These are phyloP conservation scores for Geranium rotundifolium DNA, from an alignment of 345 rosid species.

Conservation along the genomic window DNA sequence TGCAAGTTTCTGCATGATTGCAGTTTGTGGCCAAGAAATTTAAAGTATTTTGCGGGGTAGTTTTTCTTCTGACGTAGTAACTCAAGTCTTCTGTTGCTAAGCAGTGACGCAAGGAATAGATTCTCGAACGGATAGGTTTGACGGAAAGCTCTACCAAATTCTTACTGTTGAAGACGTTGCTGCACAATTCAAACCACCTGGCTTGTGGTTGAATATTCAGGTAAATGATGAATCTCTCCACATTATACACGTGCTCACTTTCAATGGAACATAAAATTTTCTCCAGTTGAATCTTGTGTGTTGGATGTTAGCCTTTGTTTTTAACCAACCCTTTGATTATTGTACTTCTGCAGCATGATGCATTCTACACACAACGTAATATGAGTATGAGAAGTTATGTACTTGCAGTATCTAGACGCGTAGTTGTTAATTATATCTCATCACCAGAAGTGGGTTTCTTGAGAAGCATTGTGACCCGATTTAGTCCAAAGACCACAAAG, in stretches of 20 bases:
- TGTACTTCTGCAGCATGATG: constrained; percentile 49
- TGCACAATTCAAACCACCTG: constrained; percentile 24
- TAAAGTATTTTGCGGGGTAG: not conserved
- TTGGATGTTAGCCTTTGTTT: too few species aligned
- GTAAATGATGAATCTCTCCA: constrained; percentile 18
- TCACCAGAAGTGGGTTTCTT: constrained; percentile 82
- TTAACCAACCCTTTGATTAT: constrained; percentile 7
- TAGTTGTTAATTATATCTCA: constrained; percentile 45
- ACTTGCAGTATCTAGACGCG: constrained; percentile 35
- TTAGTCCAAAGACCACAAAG: constrained; percentile 36
- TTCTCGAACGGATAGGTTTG: constrained; percentile 44
- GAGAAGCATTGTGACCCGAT: constrained; percentile 33
- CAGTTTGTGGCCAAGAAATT: too few species aligned
- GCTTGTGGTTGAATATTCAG: constrained; percentile 84
- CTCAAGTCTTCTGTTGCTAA: constrained; percentile 7
- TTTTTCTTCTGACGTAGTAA: not conserved
- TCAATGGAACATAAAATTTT: too few species aligned
- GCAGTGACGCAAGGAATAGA: constrained; percentile 53
- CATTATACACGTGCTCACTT: not conserved
- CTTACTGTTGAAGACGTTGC: constrained; percentile 35
- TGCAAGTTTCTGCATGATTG: too few species aligned
- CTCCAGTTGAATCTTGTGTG: too few species aligned
- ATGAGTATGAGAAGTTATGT: constrained; percentile 62
- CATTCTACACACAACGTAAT: constrained; percentile 59
- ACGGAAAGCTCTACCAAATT: constrained; percentile 19